phyloP scores from a whole-genome alignment of 192 early-diverging fungal genomes.

The Umbelopsis vinacea region DNA sequence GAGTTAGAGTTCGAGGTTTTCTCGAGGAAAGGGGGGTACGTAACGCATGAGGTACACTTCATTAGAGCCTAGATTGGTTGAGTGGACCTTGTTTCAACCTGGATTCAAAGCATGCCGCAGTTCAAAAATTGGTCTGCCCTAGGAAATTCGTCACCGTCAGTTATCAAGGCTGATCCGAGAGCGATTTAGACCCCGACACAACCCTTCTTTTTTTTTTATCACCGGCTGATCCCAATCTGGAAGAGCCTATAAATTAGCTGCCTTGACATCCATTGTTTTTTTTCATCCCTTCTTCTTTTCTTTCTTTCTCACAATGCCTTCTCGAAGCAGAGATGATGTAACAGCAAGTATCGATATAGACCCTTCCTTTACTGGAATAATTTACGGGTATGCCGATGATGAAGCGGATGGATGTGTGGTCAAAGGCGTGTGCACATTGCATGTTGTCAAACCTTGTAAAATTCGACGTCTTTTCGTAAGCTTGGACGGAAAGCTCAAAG shows the following conservation, averaged over 20 bases:
- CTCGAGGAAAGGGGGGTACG: neutral
- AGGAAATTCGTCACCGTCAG: neutral
- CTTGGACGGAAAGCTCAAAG: constrained; percentile 36
- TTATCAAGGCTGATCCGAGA: constrained; percentile 7
- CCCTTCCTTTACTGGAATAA: constrained; percentile 36
- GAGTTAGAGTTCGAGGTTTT: neutral
- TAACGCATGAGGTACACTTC: constrained; percentile 4
- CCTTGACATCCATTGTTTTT: neutral
- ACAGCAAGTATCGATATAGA: constrained; percentile 25
- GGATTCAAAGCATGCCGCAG: neutral
- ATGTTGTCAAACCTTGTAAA: constrained; percentile 28
- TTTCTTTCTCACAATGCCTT: constrained; percentile 10
- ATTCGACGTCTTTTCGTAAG: constrained; percentile 30
- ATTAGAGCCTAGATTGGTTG: neutral
- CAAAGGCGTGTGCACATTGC: constrained; percentile 27
- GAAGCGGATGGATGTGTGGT: constrained; percentile 41
- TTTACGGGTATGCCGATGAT: constrained; percentile 32
- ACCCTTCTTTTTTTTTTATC: constrained; percentile 1
- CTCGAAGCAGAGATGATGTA: constrained; percentile 26
- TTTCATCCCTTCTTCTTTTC: neutral
- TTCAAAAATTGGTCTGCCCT: neutral
- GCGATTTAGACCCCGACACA: neutral
- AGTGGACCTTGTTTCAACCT: neutral
- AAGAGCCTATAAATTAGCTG: neutral
- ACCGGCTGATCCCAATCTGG: neutral